Base-by-base conservation (phyloP, 2,329 filamentous ascomycete species). In the Aspergillus pseudotamarii region DNA sequence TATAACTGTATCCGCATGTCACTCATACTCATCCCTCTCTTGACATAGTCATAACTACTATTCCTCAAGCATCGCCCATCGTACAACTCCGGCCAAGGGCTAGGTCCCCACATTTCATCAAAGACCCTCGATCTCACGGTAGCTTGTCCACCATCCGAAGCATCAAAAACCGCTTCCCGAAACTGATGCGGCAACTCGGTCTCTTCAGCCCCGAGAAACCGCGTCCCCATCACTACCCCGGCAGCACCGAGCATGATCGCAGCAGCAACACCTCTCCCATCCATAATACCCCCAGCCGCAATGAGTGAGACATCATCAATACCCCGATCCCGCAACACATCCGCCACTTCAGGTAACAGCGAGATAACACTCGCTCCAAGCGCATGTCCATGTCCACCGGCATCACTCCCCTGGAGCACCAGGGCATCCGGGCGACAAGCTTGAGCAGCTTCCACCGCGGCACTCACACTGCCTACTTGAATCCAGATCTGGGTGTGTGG, bases 151-250 rank as follows among this genome's bases (percentile, higher is more conserved):
- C 84, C 85, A 70, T 87, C 84, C 1, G 63, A 74, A 2, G 82
- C 81, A 8, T 75, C 67, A 1, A 87, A 53, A 0, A 86, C 75
- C 45, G 81, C 83, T 19, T 79, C 63, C 60, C 76, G 76, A 66
- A 86, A 86, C 0, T 82, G 82, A 43, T 75, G 74, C 4, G 80
- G 71, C 21, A 86, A 78, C 19, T 75, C 75, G 1, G 83, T 80
- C 68, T 86, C 83, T 0, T 72, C 71, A 0, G 76, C 68, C 1
- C 85, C 86, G 0, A 90, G 80, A 58, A 88, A 86, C 11, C 86
- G 80, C 0, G 88, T 90, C 0, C 88, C 89, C 77, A 90, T 80
- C 0, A 82, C 84, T 0, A 84, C 80, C 0, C 84, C 88, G 0
- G 78, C 73, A 1, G 84, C 84, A 0, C 85, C 84, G 0, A 86